Evolutionary conservation across 495 filamentous ascomycete genomes (phyloP).

Genomic region (Hypoxylon subgilvum): DNA sequence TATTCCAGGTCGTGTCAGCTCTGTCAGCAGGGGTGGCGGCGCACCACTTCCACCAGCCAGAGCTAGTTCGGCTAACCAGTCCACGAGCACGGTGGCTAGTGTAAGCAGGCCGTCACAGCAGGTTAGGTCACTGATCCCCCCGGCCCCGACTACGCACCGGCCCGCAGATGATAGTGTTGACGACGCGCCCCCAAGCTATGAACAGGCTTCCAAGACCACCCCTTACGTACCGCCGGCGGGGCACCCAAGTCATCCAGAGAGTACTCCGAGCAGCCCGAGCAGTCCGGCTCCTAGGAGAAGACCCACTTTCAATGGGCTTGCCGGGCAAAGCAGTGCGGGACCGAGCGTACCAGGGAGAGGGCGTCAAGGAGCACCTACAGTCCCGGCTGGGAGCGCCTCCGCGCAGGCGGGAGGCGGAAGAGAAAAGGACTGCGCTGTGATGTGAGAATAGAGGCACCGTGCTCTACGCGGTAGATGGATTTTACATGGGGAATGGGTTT

Average conservation of each 20-base stretch:
- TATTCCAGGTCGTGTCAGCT: conserved; percentile 30
- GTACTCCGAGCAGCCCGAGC: conserved; percentile 47
- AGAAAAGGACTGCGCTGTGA: conserved; percentile 41
- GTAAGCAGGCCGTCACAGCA: conserved; percentile 41
- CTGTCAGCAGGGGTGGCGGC: conserved; percentile 28
- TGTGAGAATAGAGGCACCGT: conserved; percentile 36
- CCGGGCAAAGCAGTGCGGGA: conserved; percentile 27
- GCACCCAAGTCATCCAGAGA: conserved; percentile 62
- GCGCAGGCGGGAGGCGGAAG: conserved; percentile 20
- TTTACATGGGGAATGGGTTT: background rate
- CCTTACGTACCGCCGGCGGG: conserved; percentile 68
- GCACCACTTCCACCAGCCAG: conserved; percentile 27
- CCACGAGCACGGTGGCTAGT: conserved; percentile 28
- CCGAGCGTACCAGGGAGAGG: conserved; percentile 30
- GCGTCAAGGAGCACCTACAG: conserved; percentile 35
- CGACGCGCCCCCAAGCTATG: conserved; percentile 79
- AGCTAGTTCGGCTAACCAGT: conserved; percentile 30
- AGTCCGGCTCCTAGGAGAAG: conserved; percentile 31
- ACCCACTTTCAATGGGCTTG: conserved; percentile 10
- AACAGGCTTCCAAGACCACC: conserved; percentile 71
- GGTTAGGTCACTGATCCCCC: conserved; percentile 54
- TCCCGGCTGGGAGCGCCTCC: conserved; percentile 11
- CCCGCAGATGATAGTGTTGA: conserved; percentile 59
- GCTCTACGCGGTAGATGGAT: no score
- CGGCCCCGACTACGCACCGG: conserved; percentile 41